Evolutionary conservation across 805 yeast genomes (phyloP).

Genomic region (Pichia nanzhaoensis): DNA sequence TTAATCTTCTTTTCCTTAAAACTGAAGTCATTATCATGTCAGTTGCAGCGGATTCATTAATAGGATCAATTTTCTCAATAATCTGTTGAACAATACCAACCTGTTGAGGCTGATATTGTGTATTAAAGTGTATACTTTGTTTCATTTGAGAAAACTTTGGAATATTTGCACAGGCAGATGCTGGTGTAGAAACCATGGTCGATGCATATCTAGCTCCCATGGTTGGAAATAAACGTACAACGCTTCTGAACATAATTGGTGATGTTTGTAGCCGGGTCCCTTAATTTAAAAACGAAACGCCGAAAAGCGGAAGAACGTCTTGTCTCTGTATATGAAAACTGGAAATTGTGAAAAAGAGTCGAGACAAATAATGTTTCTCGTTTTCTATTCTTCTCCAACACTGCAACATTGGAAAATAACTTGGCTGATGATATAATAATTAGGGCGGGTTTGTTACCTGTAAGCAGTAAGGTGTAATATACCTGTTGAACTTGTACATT

Average conservation of each 20-base stretch:
- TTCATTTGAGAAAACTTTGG: background rate
- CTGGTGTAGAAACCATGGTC: slow-evolving; percentile 5
- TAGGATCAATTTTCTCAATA: background rate
- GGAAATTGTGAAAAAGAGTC: no score
- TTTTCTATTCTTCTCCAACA: no score
- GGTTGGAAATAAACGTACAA: slow-evolving; percentile 6
- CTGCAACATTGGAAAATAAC: no score
- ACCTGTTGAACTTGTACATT: no score
- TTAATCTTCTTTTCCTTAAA: slow-evolving; percentile 77
- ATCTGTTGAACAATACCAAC: slow-evolving; percentile 2
- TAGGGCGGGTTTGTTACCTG: no score
- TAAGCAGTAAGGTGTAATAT: no score
- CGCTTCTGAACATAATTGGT: slow-evolving; percentile 4
- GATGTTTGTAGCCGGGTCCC: background rate
- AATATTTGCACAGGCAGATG: background rate
- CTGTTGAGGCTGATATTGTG: background rate
- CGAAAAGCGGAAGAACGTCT: no score
- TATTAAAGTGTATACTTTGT: slow-evolving; percentile 5
- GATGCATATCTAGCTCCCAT: slow-evolving; percentile 13
- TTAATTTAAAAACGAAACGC: no score
- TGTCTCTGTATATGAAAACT: no score
- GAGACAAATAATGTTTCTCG: no score
- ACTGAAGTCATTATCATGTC: slow-evolving; percentile 57
- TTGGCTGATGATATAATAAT: no score
- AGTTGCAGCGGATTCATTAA: slow-evolving; percentile 9